phyloP scores from a whole-genome alignment of 1,284 basidiomycete species.

The Volvariella volvacea region DNA sequence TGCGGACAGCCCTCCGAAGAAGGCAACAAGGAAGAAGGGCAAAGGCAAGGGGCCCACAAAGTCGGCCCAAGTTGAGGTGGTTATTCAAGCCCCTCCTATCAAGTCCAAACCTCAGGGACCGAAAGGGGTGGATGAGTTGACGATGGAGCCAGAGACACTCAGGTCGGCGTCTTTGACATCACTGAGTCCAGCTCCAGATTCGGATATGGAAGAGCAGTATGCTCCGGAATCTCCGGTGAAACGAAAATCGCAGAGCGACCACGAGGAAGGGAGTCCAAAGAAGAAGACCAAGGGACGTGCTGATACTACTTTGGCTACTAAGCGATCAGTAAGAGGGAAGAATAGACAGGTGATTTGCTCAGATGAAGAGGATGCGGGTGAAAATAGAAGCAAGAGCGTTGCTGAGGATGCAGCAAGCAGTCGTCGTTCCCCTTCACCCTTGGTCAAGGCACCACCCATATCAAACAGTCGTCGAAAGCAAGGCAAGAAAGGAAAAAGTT shows the following conservation, averaged over 20 bases:
- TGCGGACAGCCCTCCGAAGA: constrained; percentile 14
- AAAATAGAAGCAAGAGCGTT: neutral
- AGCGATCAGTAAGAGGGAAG: constrained; percentile 8
- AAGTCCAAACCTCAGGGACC: neutral
- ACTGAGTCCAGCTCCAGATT: constrained; percentile 13
- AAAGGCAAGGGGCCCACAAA: constrained; percentile 14
- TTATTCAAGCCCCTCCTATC: neutral
- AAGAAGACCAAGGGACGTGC: constrained; percentile 9
- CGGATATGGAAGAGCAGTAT: constrained; percentile 11
- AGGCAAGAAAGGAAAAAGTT: constrained; percentile 6
- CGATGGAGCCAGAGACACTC: constrained; percentile 18
- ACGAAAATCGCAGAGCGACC: constrained; percentile 5
- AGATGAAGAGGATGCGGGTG: constrained; percentile 6
- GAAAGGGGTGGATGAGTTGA: constrained; percentile 7
- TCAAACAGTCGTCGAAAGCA: constrained; percentile 5
- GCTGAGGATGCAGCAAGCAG: neutral
- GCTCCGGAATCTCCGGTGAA: constrained; percentile 14
- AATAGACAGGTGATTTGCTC: constrained; percentile 10
- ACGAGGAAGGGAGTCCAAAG: constrained; percentile 6
- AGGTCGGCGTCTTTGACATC: constrained; percentile 11
- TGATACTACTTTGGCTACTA: neutral
- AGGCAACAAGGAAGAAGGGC: constrained; percentile 6
- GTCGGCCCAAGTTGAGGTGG: constrained; percentile 7
- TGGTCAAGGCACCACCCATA: neutral
- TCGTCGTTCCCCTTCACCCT: no score